phyloP scores from a whole-genome alignment of 352 stramenopile genomes.

The Globisporangium cystogenes region DNA sequence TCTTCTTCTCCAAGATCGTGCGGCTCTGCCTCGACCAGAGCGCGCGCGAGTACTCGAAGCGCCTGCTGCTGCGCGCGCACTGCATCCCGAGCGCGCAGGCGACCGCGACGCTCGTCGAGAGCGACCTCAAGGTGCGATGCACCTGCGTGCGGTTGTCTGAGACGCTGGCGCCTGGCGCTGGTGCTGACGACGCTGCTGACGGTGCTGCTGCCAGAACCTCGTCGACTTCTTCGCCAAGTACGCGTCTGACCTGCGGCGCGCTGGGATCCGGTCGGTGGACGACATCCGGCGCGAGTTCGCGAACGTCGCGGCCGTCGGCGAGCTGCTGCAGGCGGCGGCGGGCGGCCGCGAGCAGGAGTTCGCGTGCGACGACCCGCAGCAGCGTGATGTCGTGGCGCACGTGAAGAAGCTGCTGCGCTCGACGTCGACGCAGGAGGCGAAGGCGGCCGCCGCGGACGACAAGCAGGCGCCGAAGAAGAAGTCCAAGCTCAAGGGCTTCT shows the following conservation, averaged over 20 bases:
- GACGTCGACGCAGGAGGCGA: conserved; percentile 50
- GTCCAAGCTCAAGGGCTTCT: conserved; percentile 22
- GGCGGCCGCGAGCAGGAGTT: conserved; percentile 22
- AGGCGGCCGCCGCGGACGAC: conserved; percentile 20
- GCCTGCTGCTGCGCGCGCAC: conserved; percentile 50
- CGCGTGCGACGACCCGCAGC: conserved; percentile 12
- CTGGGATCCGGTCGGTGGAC: conserved; percentile 52
- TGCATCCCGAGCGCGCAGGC: conserved; percentile 38
- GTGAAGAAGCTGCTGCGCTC: conserved; percentile 61
- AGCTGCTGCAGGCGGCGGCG: conserved; percentile 26
- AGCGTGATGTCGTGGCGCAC: conserved; percentile 33
- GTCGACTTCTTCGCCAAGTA: conserved; percentile 72
- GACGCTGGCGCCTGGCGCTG: too few species aligned
- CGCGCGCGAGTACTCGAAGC: conserved; percentile 55
- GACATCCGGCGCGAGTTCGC: conserved; percentile 71
- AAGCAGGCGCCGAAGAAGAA: conserved; percentile 34
- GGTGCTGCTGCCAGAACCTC: conserved; percentile 31
- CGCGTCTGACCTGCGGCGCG: conserved; percentile 53
- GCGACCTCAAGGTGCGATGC: conserved; percentile 56
- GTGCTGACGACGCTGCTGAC: not conserved
- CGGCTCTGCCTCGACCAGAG: conserved; percentile 67
- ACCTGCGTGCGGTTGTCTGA: too few species aligned
- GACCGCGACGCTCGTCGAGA: conserved; percentile 40
- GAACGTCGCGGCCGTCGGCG: conserved; percentile 38
- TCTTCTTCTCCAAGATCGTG: conserved; percentile 83